phyloP scores from a whole-genome alignment of 106 monocot genomes.

The Agapanthus africanus region DNA sequence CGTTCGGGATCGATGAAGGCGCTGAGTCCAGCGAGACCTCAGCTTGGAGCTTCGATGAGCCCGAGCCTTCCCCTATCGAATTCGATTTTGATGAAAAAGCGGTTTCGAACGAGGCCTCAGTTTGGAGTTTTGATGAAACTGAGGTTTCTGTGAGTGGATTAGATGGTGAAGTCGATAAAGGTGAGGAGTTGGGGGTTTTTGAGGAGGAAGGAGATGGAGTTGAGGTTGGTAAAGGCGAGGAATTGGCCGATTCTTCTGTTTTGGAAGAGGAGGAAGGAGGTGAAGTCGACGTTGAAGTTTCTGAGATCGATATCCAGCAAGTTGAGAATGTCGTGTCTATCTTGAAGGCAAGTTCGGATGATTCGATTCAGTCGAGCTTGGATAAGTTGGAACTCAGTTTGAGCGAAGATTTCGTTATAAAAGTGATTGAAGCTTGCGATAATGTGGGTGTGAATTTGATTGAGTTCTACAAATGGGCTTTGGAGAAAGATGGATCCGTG shows the following conservation, averaged over 20 bases:
- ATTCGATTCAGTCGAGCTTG: slow-evolving; percentile 26
- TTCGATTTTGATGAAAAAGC: neutral
- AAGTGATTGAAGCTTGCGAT: slow-evolving; percentile 32
- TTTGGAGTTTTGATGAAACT: neutral
- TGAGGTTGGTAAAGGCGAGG: slow-evolving; percentile 13
- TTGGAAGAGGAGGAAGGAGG: slow-evolving; percentile 19
- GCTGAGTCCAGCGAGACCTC: neutral
- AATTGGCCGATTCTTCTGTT: slow-evolving; percentile 8
- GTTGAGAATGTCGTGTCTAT: slow-evolving; percentile 33
- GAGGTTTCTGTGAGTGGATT: slow-evolving; percentile 3
- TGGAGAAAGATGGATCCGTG: slow-evolving; percentile 15
- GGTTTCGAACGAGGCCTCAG: neutral
- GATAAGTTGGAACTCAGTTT: slow-evolving; percentile 32
- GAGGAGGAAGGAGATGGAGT: slow-evolving; percentile 15
- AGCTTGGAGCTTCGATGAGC: slow-evolving; percentile 2
- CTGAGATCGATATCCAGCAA: slow-evolving; percentile 30
- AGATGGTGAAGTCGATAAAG: neutral
- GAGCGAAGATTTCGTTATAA: slow-evolving; percentile 48
- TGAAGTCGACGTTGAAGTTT: slow-evolving; percentile 7
- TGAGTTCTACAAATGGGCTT: slow-evolving; percentile 56
- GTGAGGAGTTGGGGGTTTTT: neutral
- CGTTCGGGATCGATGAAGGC: neutral
- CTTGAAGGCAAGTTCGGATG: slow-evolving; percentile 23
- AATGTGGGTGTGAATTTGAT: slow-evolving; percentile 39
- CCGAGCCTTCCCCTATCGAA: neutral